A percentile compares a stretch with the other conserved stretches of the same genome.
These are phyloP conservation scores for Fusarium tupiense DNA, from an alignment of 2,329 filamentous ascomycete genomes.

Conservation along the genomic window DNA sequence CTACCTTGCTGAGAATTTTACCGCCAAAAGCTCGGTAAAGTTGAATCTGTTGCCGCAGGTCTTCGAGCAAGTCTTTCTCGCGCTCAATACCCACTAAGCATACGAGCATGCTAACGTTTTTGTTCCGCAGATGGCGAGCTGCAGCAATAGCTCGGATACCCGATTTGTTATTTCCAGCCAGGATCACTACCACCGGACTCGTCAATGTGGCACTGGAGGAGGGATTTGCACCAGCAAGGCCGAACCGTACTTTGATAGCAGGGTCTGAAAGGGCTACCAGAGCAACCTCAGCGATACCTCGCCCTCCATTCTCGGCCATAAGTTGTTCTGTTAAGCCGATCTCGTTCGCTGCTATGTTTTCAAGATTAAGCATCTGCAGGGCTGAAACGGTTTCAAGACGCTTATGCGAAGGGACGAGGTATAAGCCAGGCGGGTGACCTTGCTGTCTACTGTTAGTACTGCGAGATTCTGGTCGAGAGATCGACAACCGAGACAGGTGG, in stretches of 20 bases:
- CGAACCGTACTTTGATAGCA: constrained; percentile 64
- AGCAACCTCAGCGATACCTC: constrained; percentile 87
- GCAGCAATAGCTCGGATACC: constrained; percentile 87
- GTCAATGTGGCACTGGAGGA: constrained; percentile 44
- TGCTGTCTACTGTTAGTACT: constrained; percentile 50
- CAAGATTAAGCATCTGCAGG: constrained; percentile 89
- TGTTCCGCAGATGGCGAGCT: constrained; percentile 85
- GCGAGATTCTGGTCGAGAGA: constrained; percentile 44
- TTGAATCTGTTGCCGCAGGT: constrained; percentile 81
- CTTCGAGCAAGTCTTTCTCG: constrained; percentile 81
- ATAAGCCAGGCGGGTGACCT: constrained; percentile 58
- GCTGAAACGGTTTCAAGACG: constrained; percentile 73
- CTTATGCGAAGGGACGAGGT: constrained; percentile 63
- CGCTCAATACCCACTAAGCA: constrained; percentile 88
- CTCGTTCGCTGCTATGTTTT: constrained; percentile 89
- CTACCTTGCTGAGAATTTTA: constrained; percentile 69
- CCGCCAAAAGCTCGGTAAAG: constrained; percentile 87
- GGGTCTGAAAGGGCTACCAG: constrained; percentile 73
- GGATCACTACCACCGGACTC: constrained; percentile 68
- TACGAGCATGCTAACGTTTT: constrained; percentile 81
- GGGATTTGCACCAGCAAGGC: constrained; percentile 53
- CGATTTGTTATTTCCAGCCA: constrained; percentile 96
- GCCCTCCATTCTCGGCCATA: constrained; percentile 90
- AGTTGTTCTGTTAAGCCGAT: constrained; percentile 88
- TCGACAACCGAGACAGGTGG: constrained; percentile 45